Percentiles rank a stretch among this genome's conserved stretches.
These are phyloP conservation scores for Bolboschoenus planiculmis DNA, from an alignment of 176 grass and related monocot species.

Conservation along the genomic window DNA sequence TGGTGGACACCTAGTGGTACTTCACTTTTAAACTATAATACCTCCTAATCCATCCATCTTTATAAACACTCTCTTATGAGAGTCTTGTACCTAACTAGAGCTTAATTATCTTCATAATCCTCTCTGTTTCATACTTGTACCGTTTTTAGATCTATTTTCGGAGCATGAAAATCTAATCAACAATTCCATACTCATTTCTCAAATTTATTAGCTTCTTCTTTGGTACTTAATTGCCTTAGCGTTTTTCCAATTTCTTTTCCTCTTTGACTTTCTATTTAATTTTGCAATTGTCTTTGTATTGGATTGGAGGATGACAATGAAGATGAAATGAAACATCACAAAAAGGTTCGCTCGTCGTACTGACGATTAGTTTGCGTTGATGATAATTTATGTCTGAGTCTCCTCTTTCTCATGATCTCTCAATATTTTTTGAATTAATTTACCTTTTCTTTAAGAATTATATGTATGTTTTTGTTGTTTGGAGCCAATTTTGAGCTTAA, in stretches of 20 bases:
- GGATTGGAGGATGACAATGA: background rate
- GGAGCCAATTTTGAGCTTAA: background rate
- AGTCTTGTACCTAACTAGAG: too few relatives aligned
- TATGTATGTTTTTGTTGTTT: background rate
- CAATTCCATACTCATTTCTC: too few relatives aligned
- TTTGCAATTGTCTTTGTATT: too few relatives aligned
- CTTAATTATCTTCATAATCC: too few relatives aligned
- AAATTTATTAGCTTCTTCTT: background rate
- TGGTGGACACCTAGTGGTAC: background rate
- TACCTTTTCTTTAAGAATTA: background rate
- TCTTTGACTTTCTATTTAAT: background rate
- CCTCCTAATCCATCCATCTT: background rate
- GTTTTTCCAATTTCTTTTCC: background rate
- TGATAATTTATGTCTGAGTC: background rate
- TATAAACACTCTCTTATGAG: background rate
- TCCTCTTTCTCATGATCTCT: background rate
- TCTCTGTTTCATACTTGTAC: background rate
- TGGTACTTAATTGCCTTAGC: background rate
- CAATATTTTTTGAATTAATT: background rate
- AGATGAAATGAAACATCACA: background rate
- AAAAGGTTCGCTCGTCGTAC: constrained; percentile 4
- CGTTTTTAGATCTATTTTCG: background rate
- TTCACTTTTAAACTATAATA: background rate
- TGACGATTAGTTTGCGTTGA: background rate
- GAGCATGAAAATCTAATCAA: too few relatives aligned